These are phyloP conservation scores for Lentinula sp. DNA, from an alignment of 768 basidiomycete genomes.

Conservation along the genomic window DNA sequence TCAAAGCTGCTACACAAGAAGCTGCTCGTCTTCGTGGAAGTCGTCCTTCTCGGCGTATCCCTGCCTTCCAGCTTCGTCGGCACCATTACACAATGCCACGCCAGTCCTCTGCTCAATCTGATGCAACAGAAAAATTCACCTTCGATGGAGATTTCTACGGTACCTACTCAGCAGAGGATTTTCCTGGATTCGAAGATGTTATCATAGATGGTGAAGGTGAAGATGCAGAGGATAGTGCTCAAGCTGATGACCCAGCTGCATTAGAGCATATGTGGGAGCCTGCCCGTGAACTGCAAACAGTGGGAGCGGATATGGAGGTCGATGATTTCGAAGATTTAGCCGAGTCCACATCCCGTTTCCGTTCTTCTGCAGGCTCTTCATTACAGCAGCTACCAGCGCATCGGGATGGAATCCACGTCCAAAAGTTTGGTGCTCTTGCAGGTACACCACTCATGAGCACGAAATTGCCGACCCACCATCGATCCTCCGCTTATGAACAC, in stretches of 20 bases:
- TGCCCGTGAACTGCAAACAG: no score
- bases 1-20: not conserved
- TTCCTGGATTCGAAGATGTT: not conserved
- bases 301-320: not conserved
- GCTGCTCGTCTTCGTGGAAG: not conserved
- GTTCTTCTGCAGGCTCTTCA: not conserved
- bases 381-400: not conserved
- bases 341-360: not conserved
- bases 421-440: not conserved
- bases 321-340: no score
- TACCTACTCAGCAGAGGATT: conserved; percentile 1
- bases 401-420: not conserved
- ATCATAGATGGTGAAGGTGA: not conserved
- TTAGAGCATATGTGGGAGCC: no score
- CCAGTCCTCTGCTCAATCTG: no score
- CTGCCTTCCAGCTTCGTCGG: not conserved
- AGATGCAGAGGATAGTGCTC: not conserved
- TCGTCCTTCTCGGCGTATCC: not conserved
- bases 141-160: conserved; percentile 9
- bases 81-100: no score
- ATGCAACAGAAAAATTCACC: not conserved
- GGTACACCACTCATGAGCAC: not conserved
- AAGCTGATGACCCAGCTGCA: no score
- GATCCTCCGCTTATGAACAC: not conserved
- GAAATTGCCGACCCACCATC: not conserved